Evolutionary conservation across 306 rosid species (phyloP), one percentile per base, ranked within the genome.

Genomic region (Castanospermum australe): DNA sequence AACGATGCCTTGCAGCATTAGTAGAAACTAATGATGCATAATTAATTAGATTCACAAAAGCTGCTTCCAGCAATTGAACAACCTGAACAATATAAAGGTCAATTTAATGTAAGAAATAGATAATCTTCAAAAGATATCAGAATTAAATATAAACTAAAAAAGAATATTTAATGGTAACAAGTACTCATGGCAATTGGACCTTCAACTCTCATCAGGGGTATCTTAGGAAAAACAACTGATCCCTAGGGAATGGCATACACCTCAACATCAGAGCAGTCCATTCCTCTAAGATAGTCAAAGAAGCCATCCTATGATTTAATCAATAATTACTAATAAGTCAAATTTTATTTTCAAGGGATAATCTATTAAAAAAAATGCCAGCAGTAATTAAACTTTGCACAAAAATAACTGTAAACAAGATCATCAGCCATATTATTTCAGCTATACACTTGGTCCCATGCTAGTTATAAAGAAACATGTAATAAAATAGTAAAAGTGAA

Each of bases 1-100:
- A 89, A 67, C 97, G 97, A 73, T 94, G 97, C 79, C 98, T 90
- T 41, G 98, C 97, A 18, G 97, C 98, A 90, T 94, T 94, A 13
- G 98, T 94, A 17, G 98, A 18, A 73, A 90, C 98, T 70, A 92
- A 88, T 13, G 98, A 94, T 30, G 98, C 89, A 82, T 60, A 94
- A 73, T 94, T 94, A 41, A 88, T 72, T 33, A 92, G 92, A 80
- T 94, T 94, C 68, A 90, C 82, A 81, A 94, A 89, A 56, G 98
- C 91, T 28, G 97, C 90, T 89, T 94, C 98, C 68, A 94, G 89
- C 84, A 94, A 89, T 82, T 94, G 98, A 75, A 94, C 98, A 73
- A 84, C 87, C 98, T 94, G 94, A 81, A 89, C 22, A 50, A 24
- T 66, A 70, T 57, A 79, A 32, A 52, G n/a, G 22, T 32, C 33